Evolutionary conservation across 176 grass and related monocot species (phyloP).

Genomic region (Carex myosuroides): DNA sequence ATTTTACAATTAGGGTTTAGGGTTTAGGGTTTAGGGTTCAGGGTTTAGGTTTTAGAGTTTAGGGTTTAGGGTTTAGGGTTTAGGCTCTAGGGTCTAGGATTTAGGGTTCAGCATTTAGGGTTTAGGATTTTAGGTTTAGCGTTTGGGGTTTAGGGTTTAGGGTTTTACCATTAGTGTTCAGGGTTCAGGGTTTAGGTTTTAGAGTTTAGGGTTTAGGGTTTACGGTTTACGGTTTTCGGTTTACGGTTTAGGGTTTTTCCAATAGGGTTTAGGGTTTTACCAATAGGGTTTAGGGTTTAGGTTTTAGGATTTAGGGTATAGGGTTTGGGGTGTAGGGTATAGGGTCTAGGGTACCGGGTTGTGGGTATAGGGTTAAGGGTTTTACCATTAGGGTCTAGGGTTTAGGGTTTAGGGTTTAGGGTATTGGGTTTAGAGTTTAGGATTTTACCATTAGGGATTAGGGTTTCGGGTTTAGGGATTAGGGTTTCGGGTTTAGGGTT

Average conservation of each 20-base stretch:
- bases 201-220: slow-evolving; percentile 16
- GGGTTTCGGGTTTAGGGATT: slow-evolving; percentile 28
- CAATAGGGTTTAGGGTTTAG: slow-evolving; percentile 14
- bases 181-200: slow-evolving; percentile 8
- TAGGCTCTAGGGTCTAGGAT: slow-evolving; percentile 6
- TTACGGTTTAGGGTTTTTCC: slow-evolving; percentile 26
- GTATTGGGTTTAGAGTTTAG: slow-evolving; percentile 13
- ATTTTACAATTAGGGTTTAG: too few species aligned
- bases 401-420: slow-evolving; percentile 18
- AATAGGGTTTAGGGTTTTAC: too few species aligned
- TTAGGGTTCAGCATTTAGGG: too few species aligned
- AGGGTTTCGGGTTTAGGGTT: slow-evolving; percentile 20
- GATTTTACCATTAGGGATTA: slow-evolving; percentile 27
- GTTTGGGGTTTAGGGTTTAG: too few species aligned
- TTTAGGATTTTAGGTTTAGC: too few species aligned
- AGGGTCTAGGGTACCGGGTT: slow-evolving; percentile 24
- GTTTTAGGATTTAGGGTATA: slow-evolving; percentile 19
- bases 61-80: slow-evolving; percentile 6
- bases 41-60: slow-evolving; percentile 22
- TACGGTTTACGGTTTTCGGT: slow-evolving; percentile 17
- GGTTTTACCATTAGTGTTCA: too few species aligned
- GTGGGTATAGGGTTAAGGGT: too few species aligned
- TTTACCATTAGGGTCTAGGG: too few species aligned
- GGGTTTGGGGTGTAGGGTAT: slow-evolving; percentile 25
- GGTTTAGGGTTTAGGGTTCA: slow-evolving; percentile 24